Percentiles rank a stretch among this genome's conserved stretches.
These are phyloP conservation scores for Sarocladium oryzae DNA, from an alignment of 2,329 filamentous ascomycete species.

Conservation along the genomic window DNA sequence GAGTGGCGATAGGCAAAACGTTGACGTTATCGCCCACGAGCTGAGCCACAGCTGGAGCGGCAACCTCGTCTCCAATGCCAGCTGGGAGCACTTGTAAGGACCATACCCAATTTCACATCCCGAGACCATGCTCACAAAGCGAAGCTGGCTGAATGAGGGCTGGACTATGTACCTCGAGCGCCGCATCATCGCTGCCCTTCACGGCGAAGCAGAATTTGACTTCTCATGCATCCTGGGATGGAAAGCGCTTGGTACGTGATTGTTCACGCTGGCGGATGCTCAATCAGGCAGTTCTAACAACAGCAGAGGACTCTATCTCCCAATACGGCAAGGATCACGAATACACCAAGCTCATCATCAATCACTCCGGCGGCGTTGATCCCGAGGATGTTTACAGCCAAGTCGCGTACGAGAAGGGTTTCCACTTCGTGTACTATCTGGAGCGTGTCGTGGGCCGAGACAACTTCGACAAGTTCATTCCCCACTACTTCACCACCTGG, in stretches of 20 bases:
- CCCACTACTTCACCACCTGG: conserved; percentile 86
- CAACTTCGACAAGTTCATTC: conserved; percentile 94
- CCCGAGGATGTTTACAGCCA: conserved; percentile 93
- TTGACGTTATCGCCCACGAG: conserved; percentile 94
- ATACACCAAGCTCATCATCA: conserved; percentile 85
- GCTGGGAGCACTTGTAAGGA: conserved; percentile 72
- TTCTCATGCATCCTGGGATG: conserved; percentile 96
- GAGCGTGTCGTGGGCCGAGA: conserved; percentile 77
- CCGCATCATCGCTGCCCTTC: conserved; percentile 67
- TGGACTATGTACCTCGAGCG: conserved; percentile 96
- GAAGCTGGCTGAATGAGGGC: conserved; percentile 64
- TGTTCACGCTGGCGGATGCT: neutral
- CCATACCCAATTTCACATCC: too few relatives aligned
- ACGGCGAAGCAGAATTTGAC: conserved; percentile 80
- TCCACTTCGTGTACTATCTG: conserved; percentile 86
- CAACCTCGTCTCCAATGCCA: conserved; percentile 72
- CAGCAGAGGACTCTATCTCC: conserved; percentile 65
- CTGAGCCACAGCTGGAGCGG: conserved; percentile 76
- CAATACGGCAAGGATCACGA: conserved; percentile 78
- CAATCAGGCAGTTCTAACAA: neutral
- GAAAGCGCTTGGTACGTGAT: conserved; percentile 63
- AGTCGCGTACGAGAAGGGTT: conserved; percentile 94
- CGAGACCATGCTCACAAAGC: too few relatives aligned
- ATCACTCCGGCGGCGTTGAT: conserved; percentile 70
- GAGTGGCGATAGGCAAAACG: conserved; percentile 81